These are phyloP conservation scores for Neckera pumila DNA, from an alignment of 225 moss, liverwort and hornwort species.

Conservation along the genomic window DNA sequence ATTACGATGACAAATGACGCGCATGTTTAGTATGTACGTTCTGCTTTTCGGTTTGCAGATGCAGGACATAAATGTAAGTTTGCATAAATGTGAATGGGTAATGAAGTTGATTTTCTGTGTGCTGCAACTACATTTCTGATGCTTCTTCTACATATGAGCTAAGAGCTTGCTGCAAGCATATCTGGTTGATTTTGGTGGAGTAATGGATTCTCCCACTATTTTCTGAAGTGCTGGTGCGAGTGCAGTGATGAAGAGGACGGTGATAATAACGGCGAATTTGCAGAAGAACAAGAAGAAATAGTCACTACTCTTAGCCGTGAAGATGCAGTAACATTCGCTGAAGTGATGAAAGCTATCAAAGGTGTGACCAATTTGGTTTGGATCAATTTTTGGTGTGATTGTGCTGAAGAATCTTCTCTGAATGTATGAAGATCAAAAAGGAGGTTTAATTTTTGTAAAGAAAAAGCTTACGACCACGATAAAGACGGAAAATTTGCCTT, in stretches of 20 bases:
- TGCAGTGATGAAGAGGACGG: conserved; percentile 18
- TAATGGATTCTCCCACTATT: not conserved
- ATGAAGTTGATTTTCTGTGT: not conserved
- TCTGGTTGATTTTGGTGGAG: not conserved
- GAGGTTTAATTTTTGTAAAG: not conserved
- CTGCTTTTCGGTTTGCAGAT: not conserved
- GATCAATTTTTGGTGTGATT: not conserved
- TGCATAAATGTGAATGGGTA: not conserved
- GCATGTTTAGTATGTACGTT: not conserved
- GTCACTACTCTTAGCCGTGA: conserved; percentile 20
- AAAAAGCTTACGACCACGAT: not conserved
- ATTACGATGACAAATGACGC: not conserved
- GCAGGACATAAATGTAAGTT: not conserved
- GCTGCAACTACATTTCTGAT: not conserved
- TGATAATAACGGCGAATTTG: not conserved
- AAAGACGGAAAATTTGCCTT: not conserved
- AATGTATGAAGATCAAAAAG: not conserved
- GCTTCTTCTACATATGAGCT: not conserved
- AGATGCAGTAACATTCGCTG: conserved; percentile 6
- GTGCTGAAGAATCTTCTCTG: not conserved
- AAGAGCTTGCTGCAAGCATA: not conserved
- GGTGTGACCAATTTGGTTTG: not conserved
- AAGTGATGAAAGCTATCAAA: conserved; percentile 17
- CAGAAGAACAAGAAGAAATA: conserved; percentile 12
- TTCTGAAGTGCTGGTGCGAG: not conserved